Conservation (phyloP, 2,329 filamentous ascomycete genomes). For the Fusarium sp. region DNA sequence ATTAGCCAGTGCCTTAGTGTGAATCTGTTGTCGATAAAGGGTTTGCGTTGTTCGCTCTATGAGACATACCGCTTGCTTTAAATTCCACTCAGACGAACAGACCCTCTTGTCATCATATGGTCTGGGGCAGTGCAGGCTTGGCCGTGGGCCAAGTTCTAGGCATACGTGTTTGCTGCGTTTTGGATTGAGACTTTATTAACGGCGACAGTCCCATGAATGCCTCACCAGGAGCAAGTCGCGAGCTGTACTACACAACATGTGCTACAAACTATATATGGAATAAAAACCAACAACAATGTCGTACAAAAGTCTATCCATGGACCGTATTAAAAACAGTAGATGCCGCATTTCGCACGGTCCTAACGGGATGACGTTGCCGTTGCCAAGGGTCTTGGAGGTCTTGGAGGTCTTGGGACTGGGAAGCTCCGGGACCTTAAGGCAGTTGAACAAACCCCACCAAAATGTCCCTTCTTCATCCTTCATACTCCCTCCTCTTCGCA, state of each 20-base stretch:
- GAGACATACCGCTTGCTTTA: background rate
- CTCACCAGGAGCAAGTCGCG: background rate
- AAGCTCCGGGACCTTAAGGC: slow-evolving; percentile 31
- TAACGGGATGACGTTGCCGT: slow-evolving; percentile 36
- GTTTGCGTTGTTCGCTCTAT: background rate
- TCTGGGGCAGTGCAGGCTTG: slow-evolving; percentile 36
- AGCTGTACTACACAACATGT: slow-evolving; percentile 2
- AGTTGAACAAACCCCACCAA: slow-evolving; percentile 39
- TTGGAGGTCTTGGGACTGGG: slow-evolving; percentile 10
- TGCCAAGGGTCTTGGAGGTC: slow-evolving; percentile 34
- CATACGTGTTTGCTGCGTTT: slow-evolving; percentile 5
- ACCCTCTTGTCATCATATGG: slow-evolving; percentile 1
- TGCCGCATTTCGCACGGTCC: slow-evolving; percentile 7
- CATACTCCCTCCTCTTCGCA: slow-evolving; percentile 10
- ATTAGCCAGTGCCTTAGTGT: background rate
- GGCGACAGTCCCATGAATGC: background rate
- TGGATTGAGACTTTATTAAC: background rate
- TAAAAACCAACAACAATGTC: slow-evolving; percentile 7
- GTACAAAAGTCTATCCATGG: background rate
- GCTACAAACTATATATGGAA: background rate
- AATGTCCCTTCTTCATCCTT: slow-evolving; percentile 30
- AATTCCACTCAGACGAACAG: background rate
- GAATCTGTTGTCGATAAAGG: slow-evolving; percentile 9
- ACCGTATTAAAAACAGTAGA: background rate
- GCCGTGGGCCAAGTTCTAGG: slow-evolving; percentile 24